Percentiles rank a stretch among this genome's conserved stretches.
phyloP scores from a whole-genome alignment of 805 yeast species.

The Spathaspora gorwiae region DNA sequence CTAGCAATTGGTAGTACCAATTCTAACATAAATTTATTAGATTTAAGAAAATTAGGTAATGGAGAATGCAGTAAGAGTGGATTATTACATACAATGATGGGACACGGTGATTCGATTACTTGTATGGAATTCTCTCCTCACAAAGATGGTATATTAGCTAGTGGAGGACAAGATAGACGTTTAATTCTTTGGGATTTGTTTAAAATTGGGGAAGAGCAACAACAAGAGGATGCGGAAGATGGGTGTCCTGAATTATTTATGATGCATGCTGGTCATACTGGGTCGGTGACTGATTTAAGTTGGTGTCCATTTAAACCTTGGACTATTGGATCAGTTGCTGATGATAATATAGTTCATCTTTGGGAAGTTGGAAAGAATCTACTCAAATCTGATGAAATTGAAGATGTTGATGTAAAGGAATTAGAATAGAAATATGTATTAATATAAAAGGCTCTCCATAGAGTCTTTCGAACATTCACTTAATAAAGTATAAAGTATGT shows the following conservation, averaged over 20 bases:
- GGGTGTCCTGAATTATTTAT: conserved; percentile 84
- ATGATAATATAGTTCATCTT: conserved; percentile 56
- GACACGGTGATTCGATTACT: conserved; percentile 72
- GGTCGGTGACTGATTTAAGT: conserved; percentile 66
- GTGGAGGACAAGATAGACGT: conserved; percentile 74
- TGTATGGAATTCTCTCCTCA: conserved; percentile 74
- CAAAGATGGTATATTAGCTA: conserved; percentile 70
- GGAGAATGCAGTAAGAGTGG: conserved; percentile 13
- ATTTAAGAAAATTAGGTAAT: conserved; percentile 43
- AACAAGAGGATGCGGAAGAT: conserved; percentile 83
- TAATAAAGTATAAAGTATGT: no score
- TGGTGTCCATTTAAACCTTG: conserved; percentile 73
- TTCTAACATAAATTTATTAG: conserved; percentile 62
- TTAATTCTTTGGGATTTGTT: conserved; percentile 77
- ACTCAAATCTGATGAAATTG: conserved; percentile 14
- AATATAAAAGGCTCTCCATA: not conserved
- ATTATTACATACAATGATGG: conserved; percentile 68
- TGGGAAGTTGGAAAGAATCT: conserved; percentile 47
- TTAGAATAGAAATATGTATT: conserved; percentile 15
- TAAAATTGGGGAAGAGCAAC: conserved; percentile 79
- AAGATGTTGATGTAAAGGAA: conserved; percentile 11
- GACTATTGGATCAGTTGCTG: conserved; percentile 65
- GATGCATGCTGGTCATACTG: conserved; percentile 92
- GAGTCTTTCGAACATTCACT: no score
- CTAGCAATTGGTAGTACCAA: conserved; percentile 69